Evolutionary conservation across 1,139 yeast genomes (phyloP), one percentile per base, ranked within the genome.

Genomic region (Wickerhamiella pararugosa): DNA sequence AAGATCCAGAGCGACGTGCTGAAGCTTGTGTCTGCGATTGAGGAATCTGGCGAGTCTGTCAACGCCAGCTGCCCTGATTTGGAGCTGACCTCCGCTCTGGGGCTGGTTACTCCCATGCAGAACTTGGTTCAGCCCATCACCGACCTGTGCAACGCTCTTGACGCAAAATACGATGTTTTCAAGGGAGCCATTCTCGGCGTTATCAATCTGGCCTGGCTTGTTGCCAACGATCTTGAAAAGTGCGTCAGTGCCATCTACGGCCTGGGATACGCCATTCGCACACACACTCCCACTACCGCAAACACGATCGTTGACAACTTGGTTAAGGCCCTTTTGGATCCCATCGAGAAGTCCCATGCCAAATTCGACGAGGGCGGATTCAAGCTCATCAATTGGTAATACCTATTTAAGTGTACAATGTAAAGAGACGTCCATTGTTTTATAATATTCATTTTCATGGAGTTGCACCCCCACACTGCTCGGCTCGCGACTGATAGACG

Each of bases 131-230:
- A 7, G 25, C 15, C n/a, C 8, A 35, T 37, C 8, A 37, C 30
- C 11, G 25, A 6, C 28, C 30, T 35, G 15, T 35, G 30, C 6
- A 32, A 5, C 3, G 25, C 29, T n/a, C 9, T 37, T 25, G 21
- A 31, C 35, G 25, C 30, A 7, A 37, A 37, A 35, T 36, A 38
- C 31, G 28, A 33, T 11, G 33, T n/a, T 7, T 41, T 43, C 26
- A 44, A 43, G 33, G 36, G 29, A 5, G 46, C 46, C 11, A 15
- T 43, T 7, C 37, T 40, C 8, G 10, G 28, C 11, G 32, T 37
- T 32, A 26, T 43, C 25, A 41, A 44, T 6, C 40, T 34, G 5
- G 37, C 46, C 6, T 31, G 34, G 8, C 25, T 43, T 6, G 33
- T 43, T 31, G 35, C 34, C 29, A 41, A 29, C 32, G 36, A 37